Percentiles rank a stretch among this genome's conserved stretches.
Conservation (phyloP, 257 asterid genomes). For the Salvia hispanica region DNA sequence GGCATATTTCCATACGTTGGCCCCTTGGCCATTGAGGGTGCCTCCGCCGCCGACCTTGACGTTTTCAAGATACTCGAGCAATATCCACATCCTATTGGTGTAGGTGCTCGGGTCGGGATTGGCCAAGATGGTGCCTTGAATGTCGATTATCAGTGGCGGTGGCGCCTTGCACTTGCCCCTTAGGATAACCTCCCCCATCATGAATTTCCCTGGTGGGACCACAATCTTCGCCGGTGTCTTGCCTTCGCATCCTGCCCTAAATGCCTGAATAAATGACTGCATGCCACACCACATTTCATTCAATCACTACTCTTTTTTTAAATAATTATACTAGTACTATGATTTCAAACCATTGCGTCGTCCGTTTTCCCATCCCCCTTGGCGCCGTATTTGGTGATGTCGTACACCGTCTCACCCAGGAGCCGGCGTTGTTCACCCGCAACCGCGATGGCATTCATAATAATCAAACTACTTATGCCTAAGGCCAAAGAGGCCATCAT, state of each 20-base stretch:
- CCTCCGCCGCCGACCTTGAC: slow-evolving; percentile 61
- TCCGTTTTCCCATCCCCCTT: slow-evolving; percentile 46
- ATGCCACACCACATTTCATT: no score
- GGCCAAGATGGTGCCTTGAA: slow-evolving; percentile 54
- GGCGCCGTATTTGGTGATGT: slow-evolving; percentile 54
- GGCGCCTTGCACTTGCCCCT: slow-evolving; percentile 56
- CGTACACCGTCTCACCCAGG: slow-evolving; percentile 43
- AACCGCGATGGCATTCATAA: slow-evolving; percentile 28
- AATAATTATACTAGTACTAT: no score
- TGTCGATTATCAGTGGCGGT: slow-evolving; percentile 45
- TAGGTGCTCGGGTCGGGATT: slow-evolving; percentile 47
- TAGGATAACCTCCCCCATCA: slow-evolving; percentile 50
- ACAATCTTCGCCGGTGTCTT: slow-evolving; percentile 38
- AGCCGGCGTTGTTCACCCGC: slow-evolving; percentile 28
- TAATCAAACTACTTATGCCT: slow-evolving; percentile 35
- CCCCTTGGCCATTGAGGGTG: slow-evolving; percentile 63
- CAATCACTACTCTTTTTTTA: no score
- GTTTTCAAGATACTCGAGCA: slow-evolving; percentile 38
- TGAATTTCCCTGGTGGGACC: slow-evolving; percentile 46
- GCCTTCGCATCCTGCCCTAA: slow-evolving; percentile 57
- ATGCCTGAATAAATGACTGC: slow-evolving; percentile 57
- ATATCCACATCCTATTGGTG: slow-evolving; percentile 46
- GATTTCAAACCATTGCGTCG: slow-evolving; percentile 40
- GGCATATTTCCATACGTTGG: slow-evolving; percentile 37
- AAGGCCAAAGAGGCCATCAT: background rate